Evolutionary conservation across 2,329 filamentous ascomycete species (phyloP), one percentile per base, ranked within the genome.

Genomic region (Pestalotiopsis sp.): DNA sequence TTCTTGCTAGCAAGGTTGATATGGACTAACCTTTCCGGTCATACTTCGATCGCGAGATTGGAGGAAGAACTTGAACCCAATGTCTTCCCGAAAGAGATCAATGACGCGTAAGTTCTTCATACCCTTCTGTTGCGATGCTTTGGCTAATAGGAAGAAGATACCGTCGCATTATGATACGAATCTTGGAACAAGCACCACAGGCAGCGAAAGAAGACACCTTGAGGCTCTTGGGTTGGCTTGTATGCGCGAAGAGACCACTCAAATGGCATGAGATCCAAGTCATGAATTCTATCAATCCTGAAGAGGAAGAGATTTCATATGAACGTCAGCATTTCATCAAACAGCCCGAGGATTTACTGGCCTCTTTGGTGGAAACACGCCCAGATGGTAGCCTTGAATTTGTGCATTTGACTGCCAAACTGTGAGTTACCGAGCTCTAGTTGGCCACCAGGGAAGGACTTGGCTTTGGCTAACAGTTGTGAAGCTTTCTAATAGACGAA

Each of bases 201-300:
- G 55, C 17, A 35, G 68, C 72, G 55, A 68, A 67, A 56, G 56
- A 65, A 10, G 66, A 71, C 22, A 71, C 70, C 3, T 59, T 70
- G 59, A 70, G 65, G 52, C 65, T 83, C 5, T 69, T 83, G 10
- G 76, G 78, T 1, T 82, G 79, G 80, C 72, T 82, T 10, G 74
- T 77, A 4, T 81, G 77, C 68, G 77, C 78, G 3, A 80, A 78
- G 67, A 70, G 80, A 17, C 74, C 81, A 1, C 70, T 82, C 13
- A 79, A 78, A 64, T 80, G 78, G 80, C 73, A 78, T 59, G 81
- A 83, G 68, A 77, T 83, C n/a, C 81, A 82, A 74, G 75, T 69
- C 6, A 75, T 77, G 38, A 73, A 78, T 24, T 77, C 80, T 1
- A 78, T 81, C 20, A 67, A 80, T 64, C 11, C 76, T 1, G 72